These are phyloP conservation scores for Pichia sp. DNA, from an alignment of 1,139 yeast species.

Conservation along the genomic window DNA sequence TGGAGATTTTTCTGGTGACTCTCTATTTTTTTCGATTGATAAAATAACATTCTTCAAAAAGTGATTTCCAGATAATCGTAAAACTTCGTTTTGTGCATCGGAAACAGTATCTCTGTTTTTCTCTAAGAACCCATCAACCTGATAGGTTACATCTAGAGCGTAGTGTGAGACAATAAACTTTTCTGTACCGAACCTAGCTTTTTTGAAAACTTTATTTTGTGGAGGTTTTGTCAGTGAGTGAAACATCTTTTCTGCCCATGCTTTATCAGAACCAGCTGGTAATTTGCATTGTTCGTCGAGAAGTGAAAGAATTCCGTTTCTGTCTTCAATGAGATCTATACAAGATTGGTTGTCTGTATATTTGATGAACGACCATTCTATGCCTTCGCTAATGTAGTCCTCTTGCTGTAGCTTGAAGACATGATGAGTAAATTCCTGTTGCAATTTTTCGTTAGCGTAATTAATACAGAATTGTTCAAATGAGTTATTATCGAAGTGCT, in stretches of 20 bases:
- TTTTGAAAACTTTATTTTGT: conserved; percentile 74
- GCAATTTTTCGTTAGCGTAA: conserved; percentile 95
- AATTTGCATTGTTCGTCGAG: conserved; percentile 93
- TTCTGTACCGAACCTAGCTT: conserved; percentile 90
- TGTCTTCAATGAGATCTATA: conserved; percentile 85
- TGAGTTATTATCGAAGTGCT: conserved; percentile 88
- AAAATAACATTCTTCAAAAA: conserved; percentile 61
- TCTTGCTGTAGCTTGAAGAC: conserved; percentile 96
- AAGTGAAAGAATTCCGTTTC: conserved; percentile 79
- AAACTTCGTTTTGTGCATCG: conserved; percentile 85
- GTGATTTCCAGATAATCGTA: conserved; percentile 62
- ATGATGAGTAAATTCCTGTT: conserved; percentile 95
- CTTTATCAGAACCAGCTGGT: conserved; percentile 90
- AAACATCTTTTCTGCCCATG: conserved; percentile 89
- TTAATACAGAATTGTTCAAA: conserved; percentile 97
- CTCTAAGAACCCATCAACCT: conserved; percentile 90
- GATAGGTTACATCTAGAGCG: conserved; percentile 91
- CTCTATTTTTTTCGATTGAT: conserved; percentile 39
- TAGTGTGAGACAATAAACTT: conserved; percentile 90
- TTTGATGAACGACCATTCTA: conserved; percentile 96
- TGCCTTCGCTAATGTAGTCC: conserved; percentile 85
- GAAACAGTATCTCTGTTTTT: conserved; percentile 97
- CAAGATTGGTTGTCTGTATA: conserved; percentile 97
- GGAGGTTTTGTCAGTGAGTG: conserved; percentile 79
- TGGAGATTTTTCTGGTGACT: background rate